A percentile compares a stretch with the other conserved stretches of the same genome.
Conservation (phyloP, 768 basidiomycete species). For the Amanita rubescens region DNA sequence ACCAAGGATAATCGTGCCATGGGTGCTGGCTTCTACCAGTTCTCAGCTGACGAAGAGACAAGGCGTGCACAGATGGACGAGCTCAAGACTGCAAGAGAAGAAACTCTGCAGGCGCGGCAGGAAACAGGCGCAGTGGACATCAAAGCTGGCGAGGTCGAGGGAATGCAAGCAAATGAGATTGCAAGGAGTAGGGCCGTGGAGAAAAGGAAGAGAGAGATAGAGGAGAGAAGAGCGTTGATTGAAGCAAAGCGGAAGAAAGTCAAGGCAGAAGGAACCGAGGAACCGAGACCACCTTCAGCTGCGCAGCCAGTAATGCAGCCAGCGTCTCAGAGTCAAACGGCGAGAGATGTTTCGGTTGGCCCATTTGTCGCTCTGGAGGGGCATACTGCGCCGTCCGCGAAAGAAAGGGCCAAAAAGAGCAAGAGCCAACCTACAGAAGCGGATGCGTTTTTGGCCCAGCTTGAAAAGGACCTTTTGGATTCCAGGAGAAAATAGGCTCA, state of each 20-base stretch:
- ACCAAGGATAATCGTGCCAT: conserved; percentile 75
- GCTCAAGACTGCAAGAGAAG: conserved; percentile 54
- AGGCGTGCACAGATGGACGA: conserved; percentile 80
- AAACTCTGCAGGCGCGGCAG: conserved; percentile 59
- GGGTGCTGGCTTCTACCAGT: conserved; percentile 90
- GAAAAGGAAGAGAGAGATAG: conserved; percentile 69
- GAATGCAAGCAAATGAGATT: conserved; percentile 45
- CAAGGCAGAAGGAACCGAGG: conserved; percentile 13
- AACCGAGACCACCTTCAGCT: conserved; percentile 4
- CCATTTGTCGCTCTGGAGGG: conserved; percentile 48
- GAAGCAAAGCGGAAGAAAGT: conserved; percentile 65
- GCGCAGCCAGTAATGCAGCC: not conserved
- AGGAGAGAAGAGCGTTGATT: conserved; percentile 53
- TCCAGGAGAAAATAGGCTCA: not conserved
- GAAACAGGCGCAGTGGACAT: conserved; percentile 56
- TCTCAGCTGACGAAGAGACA: conserved; percentile 79
- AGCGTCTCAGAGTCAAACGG: not conserved
- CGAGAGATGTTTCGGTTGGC: conserved; percentile 21
- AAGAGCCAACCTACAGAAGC: conserved; percentile 31
- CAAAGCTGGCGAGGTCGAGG: conserved; percentile 68
- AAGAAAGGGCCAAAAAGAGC: conserved; percentile 14
- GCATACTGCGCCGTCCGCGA: conserved; percentile 15
- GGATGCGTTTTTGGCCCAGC: conserved; percentile 57
- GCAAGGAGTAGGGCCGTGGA: conserved; percentile 52
- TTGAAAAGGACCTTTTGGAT: conserved; percentile 54